Conservation (phyloP, 441 rosid genomes). For the Brassica hybrid region DNA sequence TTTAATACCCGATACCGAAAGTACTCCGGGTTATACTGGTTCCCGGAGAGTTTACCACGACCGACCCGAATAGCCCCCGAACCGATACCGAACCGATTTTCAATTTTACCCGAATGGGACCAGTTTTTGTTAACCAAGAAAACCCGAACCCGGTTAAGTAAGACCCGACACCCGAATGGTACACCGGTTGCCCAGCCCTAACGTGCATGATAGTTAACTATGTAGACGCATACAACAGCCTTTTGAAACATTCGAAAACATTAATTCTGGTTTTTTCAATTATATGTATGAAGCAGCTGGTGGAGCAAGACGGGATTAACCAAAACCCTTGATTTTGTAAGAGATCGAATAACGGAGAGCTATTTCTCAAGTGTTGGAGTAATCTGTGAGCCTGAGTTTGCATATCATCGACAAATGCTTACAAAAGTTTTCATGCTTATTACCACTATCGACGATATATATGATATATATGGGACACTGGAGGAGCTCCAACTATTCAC, state of each 20-base stretch:
- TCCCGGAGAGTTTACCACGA: neutral
- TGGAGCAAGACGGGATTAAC: slow-evolving; percentile 36
- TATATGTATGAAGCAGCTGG: slow-evolving; percentile 38
- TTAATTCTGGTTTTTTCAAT: neutral
- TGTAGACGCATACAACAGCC: neutral
- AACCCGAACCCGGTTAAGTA: too few relatives aligned
- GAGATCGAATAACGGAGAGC: slow-evolving; percentile 46
- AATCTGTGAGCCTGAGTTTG: slow-evolving; percentile 27
- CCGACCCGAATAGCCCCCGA: neutral
- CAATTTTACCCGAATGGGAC: neutral
- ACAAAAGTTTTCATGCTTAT: slow-evolving; percentile 20
- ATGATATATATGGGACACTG: slow-evolving; percentile 45
- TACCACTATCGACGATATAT: slow-evolving; percentile 43
- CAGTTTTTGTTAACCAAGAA: too few relatives aligned
- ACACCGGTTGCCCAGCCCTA: too few relatives aligned
- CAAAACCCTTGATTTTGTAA: slow-evolving; percentile 40
- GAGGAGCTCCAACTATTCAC: slow-evolving; percentile 49
- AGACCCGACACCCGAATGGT: slow-evolving; percentile 7
- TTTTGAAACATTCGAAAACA: neutral
- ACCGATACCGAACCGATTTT: neutral
- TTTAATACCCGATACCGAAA: neutral
- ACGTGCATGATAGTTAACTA: neutral
- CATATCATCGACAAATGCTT: slow-evolving; percentile 20
- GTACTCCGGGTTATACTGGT: neutral
- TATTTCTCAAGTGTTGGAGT: slow-evolving; percentile 43